Evolutionary conservation across 2,329 filamentous ascomycete species (phyloP), one percentile per base, ranked within the genome.

Genomic region (Myriosclerotinia scirpicola): DNA sequence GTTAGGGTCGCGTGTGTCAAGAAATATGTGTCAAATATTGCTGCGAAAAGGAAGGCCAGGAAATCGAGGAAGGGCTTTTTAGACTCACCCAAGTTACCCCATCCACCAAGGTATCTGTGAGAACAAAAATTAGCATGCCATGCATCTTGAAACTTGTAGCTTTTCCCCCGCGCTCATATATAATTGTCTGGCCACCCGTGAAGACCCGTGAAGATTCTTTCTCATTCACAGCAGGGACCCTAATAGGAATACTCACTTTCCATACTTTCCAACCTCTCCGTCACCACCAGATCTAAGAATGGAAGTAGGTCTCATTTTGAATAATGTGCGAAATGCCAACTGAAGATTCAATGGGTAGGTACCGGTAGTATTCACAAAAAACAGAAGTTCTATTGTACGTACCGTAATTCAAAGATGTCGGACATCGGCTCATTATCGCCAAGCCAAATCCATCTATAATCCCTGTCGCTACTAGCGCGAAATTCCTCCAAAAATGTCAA

Each of bases 61-160:
- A 20, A 40, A 12, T n/a, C 44, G 17, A 50, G 64, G 14, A 22
- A 56, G 55, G 69, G 65, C 66, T 70, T 20, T 64, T n/a, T 52
- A 52, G 22, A 75, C 76, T 74, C 69, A 77, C 76, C 76, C 53
- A 77, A 64, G 69, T 73, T 73, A 69, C 76, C 76, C 75, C 74
- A 77, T 65, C 42, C 67, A 68, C 76, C 76, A 14, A 77, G 44
- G 56, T 74, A 77, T 60, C 76, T 77, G 54, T 46, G 66, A 38
- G 53, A 63, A 30, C 36, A 34, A 36, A 5, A n/a, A 66, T 76
- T 67, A 76, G 75, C 70, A 55, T 38, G 26, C 42, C 42, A 48
- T 36, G 15, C 20, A 48, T 48, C 6, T 60, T 22, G 20, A 36
- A 70, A 67, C 69, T 55, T 68, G 66, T 42, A 46, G 17, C 54